Evolutionary conservation across 225 moss, liverwort and hornwort genomes (phyloP), one percentile per base, ranked within the genome.

Genomic region (Polytrichum commune): DNA sequence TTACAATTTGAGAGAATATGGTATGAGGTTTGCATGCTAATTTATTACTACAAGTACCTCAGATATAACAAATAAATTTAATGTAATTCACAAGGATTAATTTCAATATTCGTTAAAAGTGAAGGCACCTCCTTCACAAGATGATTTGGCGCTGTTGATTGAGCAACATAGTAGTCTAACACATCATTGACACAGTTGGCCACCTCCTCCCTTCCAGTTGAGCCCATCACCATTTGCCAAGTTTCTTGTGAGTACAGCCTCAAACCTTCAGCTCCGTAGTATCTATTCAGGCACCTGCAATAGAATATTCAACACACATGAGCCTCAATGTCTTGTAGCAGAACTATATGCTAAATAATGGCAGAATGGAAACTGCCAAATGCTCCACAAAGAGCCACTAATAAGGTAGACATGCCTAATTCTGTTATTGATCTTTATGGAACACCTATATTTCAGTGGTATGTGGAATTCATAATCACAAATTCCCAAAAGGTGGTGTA

Each of bases 221-320:
- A 84, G 46, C 90, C 92, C 78, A 92, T 82, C 72, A 90, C 75
- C 73, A 82, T 70, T 74, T 90, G 88, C 92, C 92, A 90, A 78
- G 92, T 86, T 73, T 92, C 90, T 90, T 92, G 92, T 64, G 92
- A 92, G 75, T 88, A 92, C 62, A 92, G 79, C 65, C 92, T 84
- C 78, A 92, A 84, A 32, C 92, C 92, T 73, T 92, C 92, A 74
- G 92, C 92, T 80, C 90, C 88, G 53, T 92, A 88, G 69, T 92
- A 92, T 70, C 92, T 88, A 32, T 92, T 92, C 77, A 92, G 79
- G 76, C 92, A 92, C 92, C 92, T 92, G 84, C 38, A 70, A 71
- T 55, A 53, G 66, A 69, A 57, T 69, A 73, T 23, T 62, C 62
- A 18, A 57, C 61, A 54, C 46, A 6, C 1, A 23, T 58, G 58